phyloP scores from a whole-genome alignment of 805 yeast genomes.

The Geotrichum ghanense region DNA sequence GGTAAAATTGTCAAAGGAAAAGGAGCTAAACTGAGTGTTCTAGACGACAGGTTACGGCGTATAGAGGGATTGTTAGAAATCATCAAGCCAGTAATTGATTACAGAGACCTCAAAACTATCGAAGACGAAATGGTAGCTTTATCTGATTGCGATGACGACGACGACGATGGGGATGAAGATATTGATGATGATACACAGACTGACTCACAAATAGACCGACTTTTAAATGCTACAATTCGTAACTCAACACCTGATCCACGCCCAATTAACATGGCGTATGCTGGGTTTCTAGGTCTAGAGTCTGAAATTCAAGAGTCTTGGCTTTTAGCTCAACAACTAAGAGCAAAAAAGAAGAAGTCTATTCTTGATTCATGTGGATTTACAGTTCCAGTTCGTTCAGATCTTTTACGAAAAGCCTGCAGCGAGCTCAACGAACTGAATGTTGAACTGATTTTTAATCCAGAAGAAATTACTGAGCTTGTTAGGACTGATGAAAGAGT shows the following conservation, averaged over 20 bases:
- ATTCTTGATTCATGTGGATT: not conserved
- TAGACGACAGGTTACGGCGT: not conserved
- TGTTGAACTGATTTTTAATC: not conserved
- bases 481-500: not conserved
- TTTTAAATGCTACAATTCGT: not conserved
- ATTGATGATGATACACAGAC: not conserved
- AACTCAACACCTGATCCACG: not conserved
- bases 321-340: not conserved
- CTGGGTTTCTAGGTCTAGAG: not conserved
- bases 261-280: not conserved
- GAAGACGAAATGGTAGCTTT: not conserved
- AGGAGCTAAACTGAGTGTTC: not conserved
- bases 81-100: not conserved
- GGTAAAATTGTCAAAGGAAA: not conserved
- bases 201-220: not conserved
- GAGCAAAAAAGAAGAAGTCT: not conserved
- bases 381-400: not conserved
- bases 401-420: not conserved
- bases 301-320: not conserved
- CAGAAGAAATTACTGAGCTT: not conserved
- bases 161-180: not conserved
- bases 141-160: not conserved
- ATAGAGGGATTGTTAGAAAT: not conserved
- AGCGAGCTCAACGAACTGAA: not conserved
- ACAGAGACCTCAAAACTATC: not conserved